Evolutionary conservation across 495 filamentous ascomycete species (phyloP), one percentile per base, ranked within the genome.

Genomic region (Xylaria flabelliformis): DNA sequence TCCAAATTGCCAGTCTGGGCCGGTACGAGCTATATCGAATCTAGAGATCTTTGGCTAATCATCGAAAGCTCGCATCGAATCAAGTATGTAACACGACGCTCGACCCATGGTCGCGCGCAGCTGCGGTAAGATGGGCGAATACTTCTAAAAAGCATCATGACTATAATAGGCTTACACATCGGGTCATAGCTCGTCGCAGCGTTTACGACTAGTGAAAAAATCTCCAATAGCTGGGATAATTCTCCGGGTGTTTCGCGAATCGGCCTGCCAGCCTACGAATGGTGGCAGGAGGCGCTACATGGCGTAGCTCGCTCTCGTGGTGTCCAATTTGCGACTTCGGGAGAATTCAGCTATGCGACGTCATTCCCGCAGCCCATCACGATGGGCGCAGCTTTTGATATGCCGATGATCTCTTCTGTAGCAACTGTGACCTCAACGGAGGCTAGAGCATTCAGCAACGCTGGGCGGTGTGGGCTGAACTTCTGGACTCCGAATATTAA

Each of bases 401-500:
- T 88, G 69, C 82, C 85, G 3, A 72, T 91, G 73, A 89, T 92
- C 79, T 80, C 84, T 21, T 80, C 84, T 36, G 87, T 92, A 15
- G 89, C 85, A 19, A 81, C 75, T 3, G 85, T 89, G 7, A 85
- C 90, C n/a, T 84, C 82, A 1, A 91, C 86, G 0, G 88, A 92
- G 74, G 89, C 86, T 15, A 82, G 90, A 21, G 89, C 89, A 0
- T 91, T 91, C 74, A 89, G 83, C 76, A 92, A 92, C 67, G 86
- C 74, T 21, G 85, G 85, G 10, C 78, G 84, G 15, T 84, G 81
- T 70, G 88, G 88, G 0, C 75, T 91, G 7, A 86, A 91, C 74
- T 87, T 83, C 64, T 92, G 89, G 80, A 85, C 89, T 0, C 89
- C 89, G 0, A 90, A 91, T 74, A 91, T 91, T 78, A 92, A 92